Evolutionary conservation across 345 rosid species (phyloP).

Genomic region (Pistacia integerrima): DNA sequence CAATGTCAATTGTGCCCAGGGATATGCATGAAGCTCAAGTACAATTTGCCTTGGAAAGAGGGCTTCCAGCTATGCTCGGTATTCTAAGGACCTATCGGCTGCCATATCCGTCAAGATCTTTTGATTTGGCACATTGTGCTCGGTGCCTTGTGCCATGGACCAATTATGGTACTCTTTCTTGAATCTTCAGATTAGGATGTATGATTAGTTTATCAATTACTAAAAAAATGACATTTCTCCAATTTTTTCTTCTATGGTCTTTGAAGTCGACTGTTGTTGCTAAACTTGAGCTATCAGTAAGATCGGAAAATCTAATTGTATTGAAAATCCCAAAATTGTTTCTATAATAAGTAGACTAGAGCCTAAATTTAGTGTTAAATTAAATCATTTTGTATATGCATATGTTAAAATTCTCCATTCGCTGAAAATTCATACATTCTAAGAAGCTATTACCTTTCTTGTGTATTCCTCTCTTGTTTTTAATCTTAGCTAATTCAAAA

Average conservation of each 20-base stretch:
- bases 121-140: conserved; percentile 77
- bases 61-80: conserved; percentile 73
- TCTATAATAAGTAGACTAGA: background rate
- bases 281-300: background rate
- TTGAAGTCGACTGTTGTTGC: background rate
- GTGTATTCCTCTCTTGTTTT: background rate
- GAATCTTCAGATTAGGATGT: background rate
- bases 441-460: background rate
- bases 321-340: background rate
- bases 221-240: background rate
- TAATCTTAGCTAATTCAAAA: background rate
- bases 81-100: conserved; percentile 55
- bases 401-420: background rate
- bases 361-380: background rate
- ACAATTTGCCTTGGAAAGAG: conserved; percentile 74
- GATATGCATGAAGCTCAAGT: conserved; percentile 81
- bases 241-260: background rate
- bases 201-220: background rate
- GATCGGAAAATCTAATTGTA: background rate
- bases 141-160: conserved; percentile 74
- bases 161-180: conserved; percentile 42
- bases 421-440: background rate
- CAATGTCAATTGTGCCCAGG: conserved; percentile 79
- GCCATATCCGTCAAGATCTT: conserved; percentile 68
- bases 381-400: background rate